phyloP scores from a whole-genome alignment of 108 stramenopile species.

The Fragilaria crotonensis region DNA sequence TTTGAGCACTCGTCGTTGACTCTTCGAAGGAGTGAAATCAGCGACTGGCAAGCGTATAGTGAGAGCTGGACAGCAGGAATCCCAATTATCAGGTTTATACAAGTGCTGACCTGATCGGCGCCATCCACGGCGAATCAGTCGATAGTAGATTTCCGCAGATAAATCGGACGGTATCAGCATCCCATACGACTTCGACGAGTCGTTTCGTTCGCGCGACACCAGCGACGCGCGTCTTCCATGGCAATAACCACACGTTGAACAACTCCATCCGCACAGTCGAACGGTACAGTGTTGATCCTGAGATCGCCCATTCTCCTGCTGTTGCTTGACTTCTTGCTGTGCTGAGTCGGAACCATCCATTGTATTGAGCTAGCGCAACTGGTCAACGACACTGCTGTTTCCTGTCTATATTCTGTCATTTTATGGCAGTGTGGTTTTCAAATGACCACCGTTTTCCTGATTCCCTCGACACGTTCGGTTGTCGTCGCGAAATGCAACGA shows the following conservation, averaged over 20 bases:
- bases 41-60: slow-evolving; percentile 59
- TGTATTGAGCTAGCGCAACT: too few species aligned
- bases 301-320: too few species aligned
- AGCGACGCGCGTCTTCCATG: slow-evolving; percentile 40
- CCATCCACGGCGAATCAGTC: slow-evolving; percentile 68
- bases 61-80: slow-evolving; percentile 75
- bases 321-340: too few species aligned
- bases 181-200: slow-evolving; percentile 58
- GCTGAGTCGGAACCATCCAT: too few species aligned
- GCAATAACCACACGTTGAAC: slow-evolving; percentile 70
- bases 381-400: too few species aligned
- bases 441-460: too few species aligned
- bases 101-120: slow-evolving; percentile 74
- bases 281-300: slow-evolving; percentile 8
- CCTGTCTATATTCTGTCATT: too few species aligned
- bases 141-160: slow-evolving; percentile 31
- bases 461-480: too few species aligned
- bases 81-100: slow-evolving; percentile 71
- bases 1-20: slow-evolving; percentile 51
- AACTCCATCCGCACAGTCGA: slow-evolving; percentile 47
- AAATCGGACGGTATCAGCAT: slow-evolving; percentile 33
- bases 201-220: slow-evolving; percentile 10
- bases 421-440: too few species aligned
- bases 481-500: too few species aligned
- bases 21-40: slow-evolving; percentile 48